phyloP scores from a whole-genome alignment of 805 yeast genomes.

The Cyberlindnera galapagoensis region DNA sequence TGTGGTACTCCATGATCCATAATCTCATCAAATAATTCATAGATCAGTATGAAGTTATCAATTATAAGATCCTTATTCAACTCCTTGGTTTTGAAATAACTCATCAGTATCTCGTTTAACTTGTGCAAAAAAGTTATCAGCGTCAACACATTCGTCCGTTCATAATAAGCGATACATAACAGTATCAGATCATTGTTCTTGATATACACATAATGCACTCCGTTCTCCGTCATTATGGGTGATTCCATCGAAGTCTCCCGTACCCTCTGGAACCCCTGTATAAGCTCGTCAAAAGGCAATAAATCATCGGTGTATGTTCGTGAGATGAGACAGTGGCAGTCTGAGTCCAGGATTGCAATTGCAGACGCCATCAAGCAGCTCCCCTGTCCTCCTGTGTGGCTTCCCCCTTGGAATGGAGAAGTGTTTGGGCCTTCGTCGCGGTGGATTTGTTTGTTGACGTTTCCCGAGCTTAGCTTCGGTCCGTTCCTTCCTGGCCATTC shows the following conservation, averaged over 20 bases:
- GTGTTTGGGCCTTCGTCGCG: no score
- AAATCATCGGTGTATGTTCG: constrained; percentile 71
- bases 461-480: no score
- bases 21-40: constrained; percentile 84
- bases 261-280: constrained; percentile 49
- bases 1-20: constrained; percentile 87
- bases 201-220: constrained; percentile 50
- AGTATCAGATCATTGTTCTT: constrained; percentile 40
- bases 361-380: constrained; percentile 81
- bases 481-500: no score
- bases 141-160: constrained; percentile 46
- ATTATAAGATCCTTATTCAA: constrained; percentile 54
- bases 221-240: constrained; percentile 29
- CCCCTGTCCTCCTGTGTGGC: no score
- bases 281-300: constrained; percentile 38
- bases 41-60: constrained; percentile 69
- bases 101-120: constrained; percentile 36
- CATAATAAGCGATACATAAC: constrained; percentile 19
- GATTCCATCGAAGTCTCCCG: constrained; percentile 27
- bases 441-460: no score
- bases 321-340: constrained; percentile 60
- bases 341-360: constrained; percentile 59
- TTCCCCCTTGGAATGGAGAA: no score
- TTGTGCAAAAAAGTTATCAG: constrained; percentile 48
- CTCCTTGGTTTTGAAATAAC: constrained; percentile 33